Base-by-base conservation (phyloP, 129 eudicot species). In the Helichrysum umbraculigerum region DNA sequence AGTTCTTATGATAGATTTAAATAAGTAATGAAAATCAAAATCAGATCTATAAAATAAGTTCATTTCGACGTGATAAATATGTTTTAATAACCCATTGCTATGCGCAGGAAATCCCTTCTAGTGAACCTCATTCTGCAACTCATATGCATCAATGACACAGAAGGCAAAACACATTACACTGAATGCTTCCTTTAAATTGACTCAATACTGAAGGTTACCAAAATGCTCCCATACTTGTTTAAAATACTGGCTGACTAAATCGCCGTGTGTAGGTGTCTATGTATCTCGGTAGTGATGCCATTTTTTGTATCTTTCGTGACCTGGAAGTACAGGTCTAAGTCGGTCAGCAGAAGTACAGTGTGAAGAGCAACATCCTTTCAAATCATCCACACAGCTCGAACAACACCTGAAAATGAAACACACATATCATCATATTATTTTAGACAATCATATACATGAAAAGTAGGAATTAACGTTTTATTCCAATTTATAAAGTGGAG, bases 211-310 rank as follows among this genome's bases (percentile, higher is more conserved):
- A 66, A 68, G 32, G 21, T 60, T 16, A 42, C 35, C 21, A 70
- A 68, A 70, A 68, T 21, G 41, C 57, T 57, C 33, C 35, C 39
- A 30, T n/a, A 64, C 21, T 67, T 33, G 66, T 65, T 75, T 12
- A 7, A 7, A 51, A 50, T 64, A 33, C 3, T 65, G 21, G 73
- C 30, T 34, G 28, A 72, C 79, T 39, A 41, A 66, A 50, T 64
- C 9, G 7, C 16, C 34, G 28, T 56, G 52, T 11, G 17, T 25
- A 12, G 7, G 17, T 25, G 33, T 64, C 73, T 72, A 79, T 57
- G 79, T 68, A 70, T 84, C 96, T 64, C 98, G 90, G 52, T 93
- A 91, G 37, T 86, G 75, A 70, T 93, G 98, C 98, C 98, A 93
- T 83, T 93, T 93, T 71, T 91, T 76, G 79, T 93, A 93, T 83